Evolutionary conservation across 2,329 filamentous ascomycete genomes (phyloP).

Genomic region (Ophiocordyceps australis): DNA sequence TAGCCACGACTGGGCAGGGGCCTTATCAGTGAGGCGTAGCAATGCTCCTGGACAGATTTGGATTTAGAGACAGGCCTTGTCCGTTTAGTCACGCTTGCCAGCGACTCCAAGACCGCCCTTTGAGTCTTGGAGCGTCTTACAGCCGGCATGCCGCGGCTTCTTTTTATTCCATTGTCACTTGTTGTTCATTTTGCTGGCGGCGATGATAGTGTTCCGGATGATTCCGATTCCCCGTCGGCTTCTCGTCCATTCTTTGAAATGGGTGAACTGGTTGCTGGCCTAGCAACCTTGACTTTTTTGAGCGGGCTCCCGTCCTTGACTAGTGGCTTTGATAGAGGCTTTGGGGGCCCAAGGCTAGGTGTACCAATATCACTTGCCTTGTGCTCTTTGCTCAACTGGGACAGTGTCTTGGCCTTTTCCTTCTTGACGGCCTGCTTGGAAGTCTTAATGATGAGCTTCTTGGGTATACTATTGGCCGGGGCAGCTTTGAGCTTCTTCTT

Average conservation of each 20-base stretch:
- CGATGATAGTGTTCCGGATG: constrained; percentile 36
- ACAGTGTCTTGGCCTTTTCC: constrained; percentile 33
- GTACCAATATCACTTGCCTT: constrained; percentile 13
- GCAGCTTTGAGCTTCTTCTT: constrained; percentile 38
- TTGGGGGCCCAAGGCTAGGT: constrained; percentile 6
- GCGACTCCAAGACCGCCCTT: too few species aligned
- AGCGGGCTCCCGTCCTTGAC: constrained; percentile 18
- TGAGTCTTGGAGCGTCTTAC: too few species aligned
- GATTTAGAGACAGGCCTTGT: too few species aligned
- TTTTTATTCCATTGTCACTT: too few species aligned
- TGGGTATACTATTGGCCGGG: constrained; percentile 16
- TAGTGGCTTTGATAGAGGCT: constrained; percentile 12
- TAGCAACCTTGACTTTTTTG: constrained; percentile 24
- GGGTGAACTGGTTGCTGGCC: constrained; percentile 28
- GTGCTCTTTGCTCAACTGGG: constrained; percentile 30
- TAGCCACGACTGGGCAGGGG: too few species aligned
- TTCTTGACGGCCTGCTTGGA: constrained; percentile 31
- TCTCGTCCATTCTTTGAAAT: constrained; percentile 29
- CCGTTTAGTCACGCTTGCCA: too few species aligned
- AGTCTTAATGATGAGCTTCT: constrained; percentile 39
- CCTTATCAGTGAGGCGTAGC: too few species aligned
- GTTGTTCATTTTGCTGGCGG: too few species aligned
- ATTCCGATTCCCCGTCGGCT: constrained; percentile 34
- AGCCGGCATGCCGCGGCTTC: too few species aligned
- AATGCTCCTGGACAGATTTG: too few species aligned